Base-by-base conservation (phyloP, 805 yeast species). In the Barnettozyma vustinii region DNA sequence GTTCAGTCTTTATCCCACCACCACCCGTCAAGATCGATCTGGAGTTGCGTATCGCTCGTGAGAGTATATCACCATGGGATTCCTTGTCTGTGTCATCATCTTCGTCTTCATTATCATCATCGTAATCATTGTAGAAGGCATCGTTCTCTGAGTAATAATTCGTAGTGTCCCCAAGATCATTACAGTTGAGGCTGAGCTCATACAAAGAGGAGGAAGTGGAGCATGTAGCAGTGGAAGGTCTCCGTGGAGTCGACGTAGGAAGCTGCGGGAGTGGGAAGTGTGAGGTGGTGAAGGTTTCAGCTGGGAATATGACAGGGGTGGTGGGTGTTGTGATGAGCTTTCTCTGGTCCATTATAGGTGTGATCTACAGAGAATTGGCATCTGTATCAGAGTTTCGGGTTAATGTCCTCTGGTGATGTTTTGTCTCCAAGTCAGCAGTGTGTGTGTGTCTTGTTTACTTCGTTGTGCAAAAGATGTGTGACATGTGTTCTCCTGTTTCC, bases 51-150 rank as follows among this genome's bases (percentile, higher is more conserved):
- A 43, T 33, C 26, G 51, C 45, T 19, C 45, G 45, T 16, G 48
- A 37, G 9, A 49, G 50, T 18, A 51, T 37, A 9, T 50, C 54
- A 13, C 44, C 33, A 15, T 53, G 54, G 2, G 42, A 15, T 25
- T 53, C 56, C 13, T 27, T 16, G 44, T 53, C 56, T 5, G 56
- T 52, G 18, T 58, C 58, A 19, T 57, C 59, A 12, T 49, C 50
- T 7, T 52, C 57, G 16, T 49, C 53, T 16, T 30, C 30, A 16
- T 30, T 35, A 19, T 44, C 46, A 19, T 40, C 40, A n/a, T 13
- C 35, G 19, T 30, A 4, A 2, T 15, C 26, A 8, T 26, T 20
- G 15, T 46, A 39, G 37, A 44, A 33, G 1, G 45, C 44, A 35
- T 50, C 48, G 19, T 41, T 49, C 9, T 42, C 49, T 3, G 45